A percentile compares a stretch with the other conserved stretches of the same genome.
Evolutionary conservation across 352 stramenopile genomes (phyloP).

Genomic region (Phytophthora brassicae): DNA sequence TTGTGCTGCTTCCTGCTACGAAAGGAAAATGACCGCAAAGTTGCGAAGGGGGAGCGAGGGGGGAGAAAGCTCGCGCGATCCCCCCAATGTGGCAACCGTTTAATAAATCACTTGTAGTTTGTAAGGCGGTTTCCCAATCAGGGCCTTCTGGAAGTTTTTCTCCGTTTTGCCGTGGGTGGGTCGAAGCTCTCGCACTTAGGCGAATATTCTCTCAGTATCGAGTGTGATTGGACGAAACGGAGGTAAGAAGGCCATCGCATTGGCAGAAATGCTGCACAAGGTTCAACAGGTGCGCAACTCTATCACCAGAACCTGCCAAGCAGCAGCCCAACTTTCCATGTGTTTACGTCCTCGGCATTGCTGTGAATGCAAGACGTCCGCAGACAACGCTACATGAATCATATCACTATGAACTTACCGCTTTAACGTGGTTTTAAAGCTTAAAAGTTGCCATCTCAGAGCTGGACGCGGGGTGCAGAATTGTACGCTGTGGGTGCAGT

Average conservation of each 20-base stretch:
- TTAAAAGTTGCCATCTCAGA: too few species aligned
- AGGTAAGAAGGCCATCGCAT: neutral
- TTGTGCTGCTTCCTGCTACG: slow-evolving; percentile 39
- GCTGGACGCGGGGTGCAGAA: too few species aligned
- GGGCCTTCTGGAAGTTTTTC: slow-evolving; percentile 48
- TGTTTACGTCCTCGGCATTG: too few species aligned
- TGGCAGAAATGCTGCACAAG: slow-evolving; percentile 5
- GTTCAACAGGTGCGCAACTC: neutral
- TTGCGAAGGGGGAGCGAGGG: neutral
- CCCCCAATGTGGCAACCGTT: slow-evolving; percentile 18
- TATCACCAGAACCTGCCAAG: neutral
- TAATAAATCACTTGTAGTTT: slow-evolving; percentile 1
- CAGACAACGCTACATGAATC: too few species aligned
- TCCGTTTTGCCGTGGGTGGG: slow-evolving; percentile 28
- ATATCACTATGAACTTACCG: too few species aligned
- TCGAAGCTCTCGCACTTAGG: slow-evolving; percentile 26
- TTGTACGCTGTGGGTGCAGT: too few species aligned
- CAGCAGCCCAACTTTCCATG: too few species aligned
- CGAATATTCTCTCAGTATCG: neutral
- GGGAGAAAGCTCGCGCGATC: slow-evolving; percentile 27
- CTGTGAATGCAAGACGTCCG: too few species aligned
- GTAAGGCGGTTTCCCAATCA: slow-evolving; percentile 24
- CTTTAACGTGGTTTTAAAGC: too few species aligned
- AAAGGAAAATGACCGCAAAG: slow-evolving; percentile 45
- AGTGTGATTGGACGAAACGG: slow-evolving; percentile 24